These are phyloP conservation scores for Ambrosia artemisiifolia DNA, from an alignment of 129 eudicot species.

Conservation along the genomic window DNA sequence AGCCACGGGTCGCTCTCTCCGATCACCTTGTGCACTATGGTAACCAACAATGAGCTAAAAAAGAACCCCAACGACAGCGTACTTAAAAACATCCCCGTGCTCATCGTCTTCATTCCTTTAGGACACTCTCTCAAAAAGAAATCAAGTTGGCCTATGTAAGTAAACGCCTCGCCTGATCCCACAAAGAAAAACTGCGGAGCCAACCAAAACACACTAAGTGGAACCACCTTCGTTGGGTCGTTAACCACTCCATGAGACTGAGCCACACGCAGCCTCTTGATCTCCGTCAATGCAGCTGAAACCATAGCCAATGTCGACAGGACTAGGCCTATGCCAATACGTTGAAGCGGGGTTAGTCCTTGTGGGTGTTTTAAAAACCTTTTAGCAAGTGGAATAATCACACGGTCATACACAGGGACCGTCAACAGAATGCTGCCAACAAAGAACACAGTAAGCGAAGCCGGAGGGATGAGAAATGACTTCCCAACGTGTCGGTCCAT, in stretches of 20 bases:
- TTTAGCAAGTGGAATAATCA: constrained; percentile 47
- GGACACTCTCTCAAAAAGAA: constrained; percentile 87
- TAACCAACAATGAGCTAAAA: constrained; percentile 71
- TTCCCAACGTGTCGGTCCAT: constrained; percentile 74
- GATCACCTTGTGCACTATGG: constrained; percentile 62
- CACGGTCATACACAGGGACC: constrained; percentile 64
- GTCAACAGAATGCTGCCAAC: constrained; percentile 65
- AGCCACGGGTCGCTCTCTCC: constrained; percentile 58
- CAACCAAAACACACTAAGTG: constrained; percentile 65
- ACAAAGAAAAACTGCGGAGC: constrained; percentile 75
- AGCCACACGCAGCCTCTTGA: constrained; percentile 51
- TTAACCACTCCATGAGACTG: constrained; percentile 39
- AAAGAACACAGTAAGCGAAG: constrained; percentile 71
- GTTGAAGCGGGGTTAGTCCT: constrained; percentile 74
- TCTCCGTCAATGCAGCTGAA: constrained; percentile 57
- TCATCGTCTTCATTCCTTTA: constrained; percentile 88
- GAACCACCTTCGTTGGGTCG: constrained; percentile 33
- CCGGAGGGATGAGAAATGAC: constrained; percentile 70
- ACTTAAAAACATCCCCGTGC: constrained; percentile 71
- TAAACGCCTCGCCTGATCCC: constrained; percentile 77
- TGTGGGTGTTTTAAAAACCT: constrained; percentile 49
- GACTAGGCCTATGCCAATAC: constrained; percentile 59
- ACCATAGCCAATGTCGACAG: constrained; percentile 63
- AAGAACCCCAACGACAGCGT: constrained; percentile 72
- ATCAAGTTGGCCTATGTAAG: constrained; percentile 79